Evolutionary conservation across 139 green algal genomes (phyloP), one percentile per base, ranked within the genome.

Genomic region (Protoeuglena noctilucae): DNA sequence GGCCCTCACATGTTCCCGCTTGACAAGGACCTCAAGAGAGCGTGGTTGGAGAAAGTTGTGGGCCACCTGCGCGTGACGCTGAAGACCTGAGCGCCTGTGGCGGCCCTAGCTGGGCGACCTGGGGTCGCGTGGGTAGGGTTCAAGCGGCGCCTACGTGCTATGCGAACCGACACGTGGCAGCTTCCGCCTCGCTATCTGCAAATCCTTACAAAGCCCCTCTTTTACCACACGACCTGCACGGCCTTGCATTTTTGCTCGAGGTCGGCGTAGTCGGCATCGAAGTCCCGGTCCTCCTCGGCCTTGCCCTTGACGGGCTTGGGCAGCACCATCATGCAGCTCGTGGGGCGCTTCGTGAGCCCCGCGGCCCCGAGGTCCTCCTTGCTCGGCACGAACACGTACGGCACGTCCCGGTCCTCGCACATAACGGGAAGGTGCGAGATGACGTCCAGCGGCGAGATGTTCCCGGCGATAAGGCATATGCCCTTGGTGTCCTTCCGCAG

Each of bases 361-460:
- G 91, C 89, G 19, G 82, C 78, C 22, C 90, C 91, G 21, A 96
- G 72, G 52, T 92, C 82, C 77, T 93, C 87, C 62, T 95, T 95
- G 18, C 79, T 92, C 2, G 87, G 82, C 24, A 97, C 85, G 55
- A 89, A 98, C 46, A 94, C 79, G 83, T 98, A 98, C 7, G 88
- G 87, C 2, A 98, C 61, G 48, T 88, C 71, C 41, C 74, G 62
- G 57, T 96, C 88, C 60, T 98, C 91, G 66, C 90, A 97, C 6
- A 98, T 57, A 18, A 97, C 78, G 23, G 91, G 90, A 40, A 98
- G 71, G 65, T 94, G 90, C 1, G 84, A 92, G 43, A 98, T 83
- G 51, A 97, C 90, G 54, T 98, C 91, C 41, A 98, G 87, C 16
- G 91, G 91, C 0, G 84, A 95, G 58, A 98, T 95, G 68, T 98